These are phyloP conservation scores for Podila epigama DNA, from an alignment of 192 early-diverging fungal genomes.

Conservation along the genomic window DNA sequence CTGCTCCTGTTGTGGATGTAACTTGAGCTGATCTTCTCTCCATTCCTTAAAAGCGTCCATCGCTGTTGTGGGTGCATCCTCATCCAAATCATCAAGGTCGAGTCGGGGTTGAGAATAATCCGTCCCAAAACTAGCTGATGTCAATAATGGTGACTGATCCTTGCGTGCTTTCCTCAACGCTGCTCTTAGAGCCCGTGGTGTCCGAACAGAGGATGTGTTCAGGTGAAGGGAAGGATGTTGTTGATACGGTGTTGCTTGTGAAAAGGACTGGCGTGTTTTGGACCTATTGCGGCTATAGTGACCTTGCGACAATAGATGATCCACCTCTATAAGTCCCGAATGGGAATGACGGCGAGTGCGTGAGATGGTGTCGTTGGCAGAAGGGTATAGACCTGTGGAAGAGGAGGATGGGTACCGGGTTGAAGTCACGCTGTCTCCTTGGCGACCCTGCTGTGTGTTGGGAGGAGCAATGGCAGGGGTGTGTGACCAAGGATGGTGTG, in stretches of 20 bases:
- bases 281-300: constrained; percentile 3
- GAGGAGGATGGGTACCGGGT: too few species aligned
- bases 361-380: neutral
- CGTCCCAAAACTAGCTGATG: constrained; percentile 33
- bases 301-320: neutral
- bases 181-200: constrained; percentile 13
- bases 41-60: neutral
- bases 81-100: neutral
- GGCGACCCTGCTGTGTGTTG: neutral
- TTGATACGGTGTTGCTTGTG: constrained; percentile 10
- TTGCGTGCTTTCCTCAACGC: constrained; percentile 32
- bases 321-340: constrained; percentile 9
- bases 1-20: too few species aligned
- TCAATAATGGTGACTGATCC: constrained; percentile 38
- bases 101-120: neutral
- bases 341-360: constrained; percentile 31
- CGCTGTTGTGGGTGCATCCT: too few species aligned
- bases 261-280: constrained; percentile 14
- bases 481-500: too few species aligned
- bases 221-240: too few species aligned
- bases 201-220: too few species aligned
- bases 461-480: neutral
- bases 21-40: too few species aligned
- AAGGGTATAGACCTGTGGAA: neutral
- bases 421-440: too few species aligned